Evolutionary conservation across 306 rosid genomes (phyloP).

Genomic region (Pachyrhizus erosus): DNA sequence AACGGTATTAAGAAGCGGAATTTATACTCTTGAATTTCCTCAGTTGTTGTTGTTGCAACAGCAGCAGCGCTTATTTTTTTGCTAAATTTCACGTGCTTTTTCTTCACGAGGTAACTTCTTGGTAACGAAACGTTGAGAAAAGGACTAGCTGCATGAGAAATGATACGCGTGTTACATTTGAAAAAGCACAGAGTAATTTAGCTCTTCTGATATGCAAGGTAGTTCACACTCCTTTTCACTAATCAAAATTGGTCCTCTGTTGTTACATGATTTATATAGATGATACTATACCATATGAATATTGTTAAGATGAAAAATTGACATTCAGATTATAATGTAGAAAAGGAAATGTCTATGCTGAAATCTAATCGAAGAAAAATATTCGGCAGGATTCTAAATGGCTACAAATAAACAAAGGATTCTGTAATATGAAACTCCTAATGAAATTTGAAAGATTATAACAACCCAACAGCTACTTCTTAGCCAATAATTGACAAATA

Average conservation of each 20-base stretch:
- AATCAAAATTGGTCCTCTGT: not conserved
- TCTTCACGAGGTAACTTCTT: slow-evolving; percentile 42
- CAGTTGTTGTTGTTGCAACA: slow-evolving; percentile 56
- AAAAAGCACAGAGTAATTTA: not conserved
- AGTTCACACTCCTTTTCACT: not conserved
- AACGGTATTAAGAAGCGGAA: slow-evolving; percentile 25
- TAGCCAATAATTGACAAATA: not conserved
- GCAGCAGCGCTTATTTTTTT: slow-evolving; percentile 62
- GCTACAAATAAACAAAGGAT: slow-evolving; percentile 19
- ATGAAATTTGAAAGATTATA: not conserved
- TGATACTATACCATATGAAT: not conserved
- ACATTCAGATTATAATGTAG: too few relatives aligned
- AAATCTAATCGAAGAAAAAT: not conserved
- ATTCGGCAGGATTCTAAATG: not conserved
- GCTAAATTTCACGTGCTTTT: slow-evolving; percentile 53
- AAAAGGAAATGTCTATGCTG: not conserved
- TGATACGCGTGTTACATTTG: slow-evolving; percentile 25
- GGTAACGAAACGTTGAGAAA: slow-evolving; percentile 61
- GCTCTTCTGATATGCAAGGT: not conserved
- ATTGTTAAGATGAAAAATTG: too few relatives aligned
- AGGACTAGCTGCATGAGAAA: slow-evolving; percentile 60
- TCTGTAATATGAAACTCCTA: not conserved
- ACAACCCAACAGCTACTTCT: not conserved
- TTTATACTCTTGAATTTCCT: slow-evolving; percentile 75
- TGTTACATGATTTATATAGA: too few relatives aligned